Evolutionary conservation across 257 asterid genomes (phyloP).

Genomic region (Forsythia suspensa): DNA sequence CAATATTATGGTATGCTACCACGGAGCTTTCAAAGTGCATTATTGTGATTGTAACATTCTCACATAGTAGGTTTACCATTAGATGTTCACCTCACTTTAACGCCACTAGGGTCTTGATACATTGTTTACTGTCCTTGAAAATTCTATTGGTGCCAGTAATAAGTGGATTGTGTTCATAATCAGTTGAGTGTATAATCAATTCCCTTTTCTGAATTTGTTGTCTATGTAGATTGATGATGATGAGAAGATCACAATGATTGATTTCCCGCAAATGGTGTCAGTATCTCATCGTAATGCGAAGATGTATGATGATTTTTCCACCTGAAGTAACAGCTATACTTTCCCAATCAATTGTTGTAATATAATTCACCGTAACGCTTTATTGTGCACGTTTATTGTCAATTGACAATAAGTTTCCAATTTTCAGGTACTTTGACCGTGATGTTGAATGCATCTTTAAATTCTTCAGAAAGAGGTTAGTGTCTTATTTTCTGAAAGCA

Average conservation of each 20-base stretch:
- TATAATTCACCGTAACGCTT: not conserved
- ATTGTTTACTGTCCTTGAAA: not conserved
- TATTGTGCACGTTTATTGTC: not conserved
- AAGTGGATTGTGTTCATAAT: not conserved
- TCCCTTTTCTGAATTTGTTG: constrained; percentile 1
- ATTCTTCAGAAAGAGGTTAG: constrained; percentile 85
- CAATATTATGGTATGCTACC: constrained; percentile 73
- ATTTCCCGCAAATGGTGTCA: constrained; percentile 99
- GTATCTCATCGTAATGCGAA: constrained; percentile 88
- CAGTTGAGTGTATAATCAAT: not conserved
- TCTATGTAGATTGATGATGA: constrained; percentile 83
- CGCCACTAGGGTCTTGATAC: constrained; percentile 3
- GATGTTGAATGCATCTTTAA: constrained; percentile 87
- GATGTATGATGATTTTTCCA: constrained; percentile 52
- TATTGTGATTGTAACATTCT: constrained; percentile 12
- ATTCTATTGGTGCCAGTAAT: not conserved
- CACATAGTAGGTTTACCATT: constrained; percentile 1
- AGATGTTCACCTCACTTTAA: not conserved
- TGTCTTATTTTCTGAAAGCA: constrained; percentile 21
- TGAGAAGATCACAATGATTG: constrained; percentile 91
- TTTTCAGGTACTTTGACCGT: constrained; percentile 91
- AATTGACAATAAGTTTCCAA: constrained; percentile 11
- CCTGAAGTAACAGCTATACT: not conserved
- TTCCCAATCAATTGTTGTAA: not conserved
- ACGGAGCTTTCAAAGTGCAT: constrained; percentile 18